These are phyloP conservation scores for Pestalotiopsis sp. DNA, from an alignment of 2,329 filamentous ascomycete species.

Conservation along the genomic window DNA sequence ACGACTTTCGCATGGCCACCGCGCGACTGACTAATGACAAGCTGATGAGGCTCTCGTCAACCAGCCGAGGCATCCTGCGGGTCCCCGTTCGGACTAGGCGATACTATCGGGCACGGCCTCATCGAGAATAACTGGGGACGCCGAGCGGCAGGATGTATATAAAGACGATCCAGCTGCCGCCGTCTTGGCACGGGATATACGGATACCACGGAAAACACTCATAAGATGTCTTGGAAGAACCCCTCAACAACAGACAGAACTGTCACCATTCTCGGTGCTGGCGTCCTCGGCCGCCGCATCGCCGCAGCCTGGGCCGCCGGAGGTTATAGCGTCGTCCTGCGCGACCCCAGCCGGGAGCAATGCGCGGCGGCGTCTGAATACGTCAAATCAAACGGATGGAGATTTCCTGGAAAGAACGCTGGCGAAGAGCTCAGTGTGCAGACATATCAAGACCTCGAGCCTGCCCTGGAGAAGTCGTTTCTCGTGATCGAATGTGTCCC, in stretches of 20 bases:
- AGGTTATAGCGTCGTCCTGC: conserved; percentile 44
- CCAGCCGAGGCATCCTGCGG: conserved; percentile 1
- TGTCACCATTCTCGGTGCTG: conserved; percentile 42
- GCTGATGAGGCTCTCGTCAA: background rate
- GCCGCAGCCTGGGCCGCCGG: conserved; percentile 41
- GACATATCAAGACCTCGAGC: conserved; percentile 11
- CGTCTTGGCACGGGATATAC: background rate
- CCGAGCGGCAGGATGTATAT: background rate
- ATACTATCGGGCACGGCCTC: background rate
- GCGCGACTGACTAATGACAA: background rate
- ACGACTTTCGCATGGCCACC: background rate
- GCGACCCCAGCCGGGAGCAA: conserved; percentile 42
- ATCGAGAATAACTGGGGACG: conserved; percentile 7
- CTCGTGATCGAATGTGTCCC: conserved; percentile 35
- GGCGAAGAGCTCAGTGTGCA: background rate
- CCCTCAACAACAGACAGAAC: conserved; percentile 28
- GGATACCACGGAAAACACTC: background rate
- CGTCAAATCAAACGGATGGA: conserved; percentile 36
- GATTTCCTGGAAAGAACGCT: conserved; percentile 24
- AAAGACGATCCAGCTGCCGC: background rate
- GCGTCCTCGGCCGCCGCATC: conserved; percentile 45
- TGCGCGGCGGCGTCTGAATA: conserved; percentile 40
- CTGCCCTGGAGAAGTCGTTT: conserved; percentile 11
- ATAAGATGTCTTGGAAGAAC: conserved; percentile 22
- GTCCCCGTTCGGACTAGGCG: conserved; percentile 4